Base-by-base conservation (phyloP, 2,329 filamentous ascomycete genomes). In the Fusarium sp. region DNA sequence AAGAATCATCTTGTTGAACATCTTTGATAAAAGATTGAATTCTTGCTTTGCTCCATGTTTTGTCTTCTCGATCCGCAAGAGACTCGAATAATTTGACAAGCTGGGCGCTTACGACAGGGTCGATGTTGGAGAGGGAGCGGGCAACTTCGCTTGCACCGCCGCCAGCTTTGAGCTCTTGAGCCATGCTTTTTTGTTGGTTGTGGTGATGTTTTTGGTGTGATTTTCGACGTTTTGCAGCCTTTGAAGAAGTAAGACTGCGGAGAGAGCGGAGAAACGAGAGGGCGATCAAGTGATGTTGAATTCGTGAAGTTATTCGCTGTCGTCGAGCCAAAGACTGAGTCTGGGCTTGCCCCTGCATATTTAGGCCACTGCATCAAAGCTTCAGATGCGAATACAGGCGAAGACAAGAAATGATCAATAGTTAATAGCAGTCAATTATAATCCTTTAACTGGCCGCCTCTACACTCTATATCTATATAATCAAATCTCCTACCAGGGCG, bases 51-150 rank as follows among this genome's bases (percentile, higher is more conserved):
- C 80, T 79, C 86, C 86, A 88, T 36, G 79, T 78, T 42, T 80
- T 76, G 38, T 71, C 65, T 7, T 78, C 75, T 11, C 76, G 69
- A 50, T 80, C 80, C 60, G 81, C 81, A 57, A 87, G 81, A 20
- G 77, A 73, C 39, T 80, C 73, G 75, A 84, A 88, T 52, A 88
- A 79, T 57, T 78, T 80, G 69, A 82, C 79, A 18, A 88, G 78
- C 56, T 86, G 81, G 9, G 75, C 68, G 38, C 84, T 69, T 31
- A 84, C 71, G 8, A 79, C 72, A 6, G 79, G 71, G 67, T 82
- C 81, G 43, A 88, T 63, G 22, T 80, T 76, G 39, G 79, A 73
- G 70, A 87, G 77, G 42, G 74, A 76, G 58, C 79, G 81, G 22
- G 80, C 73, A 49, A 81, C 77, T 42, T 80, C 81, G 68, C 81